Base-by-base conservation (phyloP, 1,284 basidiomycete genomes). In the Boletus subluridellus region DNA sequence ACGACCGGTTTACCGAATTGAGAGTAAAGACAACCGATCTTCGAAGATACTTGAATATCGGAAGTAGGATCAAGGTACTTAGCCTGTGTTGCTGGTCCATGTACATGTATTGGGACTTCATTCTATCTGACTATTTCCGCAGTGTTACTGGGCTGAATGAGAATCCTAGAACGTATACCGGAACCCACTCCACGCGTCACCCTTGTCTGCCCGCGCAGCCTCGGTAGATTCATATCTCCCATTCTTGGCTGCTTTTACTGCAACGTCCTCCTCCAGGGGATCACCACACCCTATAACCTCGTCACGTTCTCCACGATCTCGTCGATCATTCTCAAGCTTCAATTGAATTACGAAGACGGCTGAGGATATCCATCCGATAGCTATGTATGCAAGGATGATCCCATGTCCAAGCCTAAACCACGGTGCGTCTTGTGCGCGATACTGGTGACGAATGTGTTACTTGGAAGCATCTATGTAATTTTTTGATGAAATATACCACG, bases 391-490 rank as follows among this genome's bases (percentile, higher is more conserved):
- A 47, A 83, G 74, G 38, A 83, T 70, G 59, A 83, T 77, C 3
- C 77, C 76, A 64, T 83, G 81, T 6, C 81, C 82, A 37, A 82
- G 70, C 37, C 69, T 75, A 67, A 79, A 83, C 74, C 79, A 79
- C 10, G 82, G 82, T 14, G 66, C 63, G 49, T 77, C 73, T 30
- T 63, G 62, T 6, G 69, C 65, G 15, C 73, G 73, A 65, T 78
- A 78, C 73, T 74, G 52, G 35, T 6, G n/a, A 48, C 9, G 10
- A 37, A 52, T 6, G 24, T 6, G 30, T 58, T 9, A 56, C 45
- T 50, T 10, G 32, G 34, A 59, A 64, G 58, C 68, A 65, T 35
- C 15, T 30, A 3, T 10, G 21, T 58, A 52, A 64, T 65, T 39
- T 64, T 66, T 63, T 65, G 55, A 45, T 17, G 4, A 48, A 15